These are phyloP conservation scores for Calonectria naviculata DNA, from an alignment of 2,329 filamentous ascomycete genomes.

Conservation along the genomic window DNA sequence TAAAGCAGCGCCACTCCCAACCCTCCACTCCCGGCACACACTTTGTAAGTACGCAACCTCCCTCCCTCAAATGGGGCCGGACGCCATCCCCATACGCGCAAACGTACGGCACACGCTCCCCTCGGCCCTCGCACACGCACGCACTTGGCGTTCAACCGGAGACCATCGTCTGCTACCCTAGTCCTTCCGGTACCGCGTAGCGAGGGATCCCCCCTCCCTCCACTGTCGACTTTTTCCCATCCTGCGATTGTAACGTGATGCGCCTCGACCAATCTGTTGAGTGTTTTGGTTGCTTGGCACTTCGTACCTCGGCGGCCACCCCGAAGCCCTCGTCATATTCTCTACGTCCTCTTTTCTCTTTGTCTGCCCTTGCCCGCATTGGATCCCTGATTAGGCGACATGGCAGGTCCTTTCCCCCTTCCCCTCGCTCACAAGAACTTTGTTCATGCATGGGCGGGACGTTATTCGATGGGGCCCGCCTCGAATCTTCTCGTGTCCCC, in stretches of 20 bases:
- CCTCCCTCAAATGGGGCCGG: background rate
- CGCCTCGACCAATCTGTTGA: constrained; percentile 15
- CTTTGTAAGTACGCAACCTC: constrained; percentile 6
- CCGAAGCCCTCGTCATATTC: background rate
- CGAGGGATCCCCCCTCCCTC: constrained; percentile 3
- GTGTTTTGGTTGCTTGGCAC: constrained; percentile 20
- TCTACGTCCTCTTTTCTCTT: background rate
- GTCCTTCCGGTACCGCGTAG: background rate
- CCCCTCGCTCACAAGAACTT: constrained; percentile 3
- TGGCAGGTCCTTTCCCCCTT: background rate
- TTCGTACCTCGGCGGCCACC: background rate
- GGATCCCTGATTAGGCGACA: background rate
- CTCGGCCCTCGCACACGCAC: too few relatives aligned
- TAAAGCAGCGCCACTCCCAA: constrained; percentile 1
- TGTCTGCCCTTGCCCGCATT: background rate
- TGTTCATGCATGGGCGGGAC: constrained; percentile 8
- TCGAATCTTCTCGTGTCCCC: background rate
- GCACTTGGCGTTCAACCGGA: constrained; percentile 4
- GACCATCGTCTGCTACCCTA: constrained; percentile 1
- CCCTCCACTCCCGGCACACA: constrained; percentile 18
- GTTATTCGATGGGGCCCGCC: constrained; percentile 7
- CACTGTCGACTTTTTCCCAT: constrained; percentile 1
- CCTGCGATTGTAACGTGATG: constrained; percentile 12
- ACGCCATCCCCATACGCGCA: background rate
- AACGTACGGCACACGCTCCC: background rate